Evolutionary conservation across 2,329 filamentous ascomycete species (phyloP), one percentile per base, ranked within the genome.

Genomic region (Epichloe gansuensis): DNA sequence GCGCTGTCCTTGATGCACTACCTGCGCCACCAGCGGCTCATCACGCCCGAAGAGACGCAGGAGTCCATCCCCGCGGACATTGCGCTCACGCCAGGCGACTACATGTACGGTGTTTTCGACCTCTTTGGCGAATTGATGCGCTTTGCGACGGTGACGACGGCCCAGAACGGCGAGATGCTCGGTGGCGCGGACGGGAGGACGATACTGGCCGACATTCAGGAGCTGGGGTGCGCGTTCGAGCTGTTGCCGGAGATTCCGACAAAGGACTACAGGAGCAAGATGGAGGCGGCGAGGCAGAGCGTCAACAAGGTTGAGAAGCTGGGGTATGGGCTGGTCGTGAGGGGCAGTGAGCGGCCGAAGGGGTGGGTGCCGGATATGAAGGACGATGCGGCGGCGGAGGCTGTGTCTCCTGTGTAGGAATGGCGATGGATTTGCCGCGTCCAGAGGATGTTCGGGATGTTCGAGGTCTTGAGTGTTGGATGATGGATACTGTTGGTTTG

Each of bases 111-210:
- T 8, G 71, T 98, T 2, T 96, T 95, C 63, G 93, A 98, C 67
- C 79, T 97, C 60, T 91, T 91, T 1, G 93, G 93, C 41, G 93
- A 98, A 72, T 76, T 97, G 74, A 98, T 98, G 93, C 81, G 91
- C 34, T 97, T 96, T 69, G 90, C 89, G 0, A 93, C 95, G 49
- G 91, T 91, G 5, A 82, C 83, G 28, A 86, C 95, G 66, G 90
- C 90, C 1, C 86, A 90, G 5, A 83, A 75, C 7, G 86, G 85
- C 13, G 71, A 67, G 42, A 52, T 58, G 59, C 67, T 75, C 56
- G 75, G 72, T 4, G 70, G 71, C 44, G 50, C 57, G 23, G 61
- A 62, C 51, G 59, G 59, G 13, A 69, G 81, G 41, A 82, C 82
- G 5, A 86, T 97, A 44, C 73, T 97, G 48, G 75, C 79, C 8